Evolutionary conservation across 1,284 basidiomycete genomes (phyloP).

Genomic region (Cystobasidium sp.): DNA sequence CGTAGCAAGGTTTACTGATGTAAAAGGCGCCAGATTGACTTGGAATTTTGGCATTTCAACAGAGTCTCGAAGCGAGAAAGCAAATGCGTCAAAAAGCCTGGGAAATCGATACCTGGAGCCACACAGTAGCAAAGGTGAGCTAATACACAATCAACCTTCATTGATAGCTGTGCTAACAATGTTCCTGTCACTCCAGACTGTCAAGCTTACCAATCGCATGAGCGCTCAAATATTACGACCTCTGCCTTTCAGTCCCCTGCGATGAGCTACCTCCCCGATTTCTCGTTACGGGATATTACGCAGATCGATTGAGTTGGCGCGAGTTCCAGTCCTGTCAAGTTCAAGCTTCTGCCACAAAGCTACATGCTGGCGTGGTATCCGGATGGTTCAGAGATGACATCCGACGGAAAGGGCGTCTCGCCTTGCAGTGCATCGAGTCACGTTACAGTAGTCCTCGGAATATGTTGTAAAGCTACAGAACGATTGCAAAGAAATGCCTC

Average conservation of each 20-base stretch:
- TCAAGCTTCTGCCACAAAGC: too few species aligned
- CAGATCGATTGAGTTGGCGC: neutral
- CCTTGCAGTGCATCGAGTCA: too few species aligned
- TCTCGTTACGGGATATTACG: neutral
- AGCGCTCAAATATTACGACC: constrained; percentile 74
- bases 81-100: constrained; percentile 83
- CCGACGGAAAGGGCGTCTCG: too few species aligned
- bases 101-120: constrained; percentile 89
- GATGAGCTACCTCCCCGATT: constrained; percentile 1
- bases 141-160: constrained; percentile 54
- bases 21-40: constrained; percentile 67
- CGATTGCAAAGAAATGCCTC: too few species aligned
- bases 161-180: neutral
- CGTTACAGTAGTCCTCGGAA: too few species aligned
- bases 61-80: constrained; percentile 79
- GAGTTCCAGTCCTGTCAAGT: too few species aligned
- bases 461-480: too few species aligned
- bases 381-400: too few species aligned
- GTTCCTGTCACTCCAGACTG: constrained; percentile 63
- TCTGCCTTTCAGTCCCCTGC: constrained; percentile 74
- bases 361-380: too few species aligned
- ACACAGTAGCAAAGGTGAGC: constrained; percentile 84
- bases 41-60: constrained; percentile 87
- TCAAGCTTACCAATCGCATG: constrained; percentile 76
- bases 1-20: neutral